Percentiles rank a stretch among this genome's conserved stretches.
Conservation (phyloP, 495 filamentous ascomycete genomes). For the Xylaria bambusicola region DNA sequence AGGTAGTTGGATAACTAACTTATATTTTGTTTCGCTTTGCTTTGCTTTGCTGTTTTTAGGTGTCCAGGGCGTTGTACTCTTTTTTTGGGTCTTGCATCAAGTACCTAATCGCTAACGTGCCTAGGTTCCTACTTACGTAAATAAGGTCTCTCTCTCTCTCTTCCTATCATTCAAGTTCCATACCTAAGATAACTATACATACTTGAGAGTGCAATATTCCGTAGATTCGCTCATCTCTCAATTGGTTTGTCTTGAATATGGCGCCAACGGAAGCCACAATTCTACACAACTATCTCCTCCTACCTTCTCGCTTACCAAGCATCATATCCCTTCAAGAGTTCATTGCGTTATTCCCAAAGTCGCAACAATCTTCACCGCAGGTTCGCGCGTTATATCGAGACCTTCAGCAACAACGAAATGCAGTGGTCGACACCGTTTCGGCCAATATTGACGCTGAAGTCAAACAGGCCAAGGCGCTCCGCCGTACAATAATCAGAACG, state of each 20-base stretch:
- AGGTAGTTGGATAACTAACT: background rate
- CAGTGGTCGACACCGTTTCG: conserved; percentile 66
- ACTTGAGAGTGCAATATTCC: too few species aligned
- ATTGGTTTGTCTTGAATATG: conserved; percentile 46
- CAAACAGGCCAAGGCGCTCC: conserved; percentile 62
- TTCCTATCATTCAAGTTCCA: too few species aligned
- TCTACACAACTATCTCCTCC: conserved; percentile 74
- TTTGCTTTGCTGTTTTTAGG: background rate
- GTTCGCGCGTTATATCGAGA: conserved; percentile 77
- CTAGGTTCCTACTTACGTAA: too few species aligned
- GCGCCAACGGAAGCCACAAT: conserved; percentile 71
- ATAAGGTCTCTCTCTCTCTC: too few species aligned
- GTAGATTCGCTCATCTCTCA: background rate
- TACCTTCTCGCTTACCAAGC: conserved; percentile 70
- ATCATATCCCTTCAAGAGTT: conserved; percentile 75
- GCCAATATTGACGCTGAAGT: conserved; percentile 69
- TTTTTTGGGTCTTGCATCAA: too few species aligned
- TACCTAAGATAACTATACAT: too few species aligned
- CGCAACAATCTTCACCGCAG: conserved; percentile 68
- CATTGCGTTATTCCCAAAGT: conserved; percentile 71
- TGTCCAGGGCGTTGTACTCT: too few species aligned
- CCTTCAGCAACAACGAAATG: conserved; percentile 69
- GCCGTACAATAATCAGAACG: conserved; percentile 60
- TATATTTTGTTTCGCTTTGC: background rate
- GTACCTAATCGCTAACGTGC: too few species aligned